phyloP scores from a whole-genome alignment of 2,329 filamentous ascomycete species.

The Drechslerella stenobrocha region DNA sequence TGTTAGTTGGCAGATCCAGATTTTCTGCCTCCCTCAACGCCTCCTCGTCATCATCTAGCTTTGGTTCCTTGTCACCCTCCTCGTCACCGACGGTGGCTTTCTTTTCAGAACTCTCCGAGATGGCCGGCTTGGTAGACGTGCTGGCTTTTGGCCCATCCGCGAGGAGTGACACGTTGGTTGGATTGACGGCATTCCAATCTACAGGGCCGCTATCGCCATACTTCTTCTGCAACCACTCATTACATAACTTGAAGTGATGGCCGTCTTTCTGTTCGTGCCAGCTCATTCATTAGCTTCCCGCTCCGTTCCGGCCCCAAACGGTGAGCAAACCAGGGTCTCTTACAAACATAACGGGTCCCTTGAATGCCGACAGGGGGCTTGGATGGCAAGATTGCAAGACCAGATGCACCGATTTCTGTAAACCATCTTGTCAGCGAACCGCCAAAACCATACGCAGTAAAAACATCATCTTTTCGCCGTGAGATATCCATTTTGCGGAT shows the following conservation, averaged over 20 bases:
- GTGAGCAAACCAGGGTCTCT: slow-evolving; percentile 54
- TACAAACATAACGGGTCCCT: slow-evolving; percentile 67
- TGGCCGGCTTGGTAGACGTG: slow-evolving; percentile 18
- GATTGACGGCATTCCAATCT: slow-evolving; percentile 72
- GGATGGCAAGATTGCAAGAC: slow-evolving; percentile 88
- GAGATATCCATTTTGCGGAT: background rate
- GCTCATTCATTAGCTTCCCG: background rate
- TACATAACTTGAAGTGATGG: slow-evolving; percentile 77
- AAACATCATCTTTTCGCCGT: no score
- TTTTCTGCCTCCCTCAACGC: slow-evolving; percentile 41
- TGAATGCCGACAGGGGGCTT: slow-evolving; percentile 81
- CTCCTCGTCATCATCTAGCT: slow-evolving; percentile 43
- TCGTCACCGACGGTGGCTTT: slow-evolving; percentile 7
- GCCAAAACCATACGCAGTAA: no score
- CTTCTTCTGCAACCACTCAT: slow-evolving; percentile 76
- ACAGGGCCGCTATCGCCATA: slow-evolving; percentile 82
- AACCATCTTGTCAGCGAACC: background rate
- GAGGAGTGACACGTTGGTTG: slow-evolving; percentile 36
- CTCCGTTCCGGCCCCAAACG: background rate
- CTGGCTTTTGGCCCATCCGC: slow-evolving; percentile 17
- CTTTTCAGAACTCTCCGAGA: slow-evolving; percentile 16
- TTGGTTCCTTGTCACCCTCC: slow-evolving; percentile 14
- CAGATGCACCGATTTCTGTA: slow-evolving; percentile 66
- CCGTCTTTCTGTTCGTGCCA: slow-evolving; percentile 66
- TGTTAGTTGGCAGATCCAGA: slow-evolving; percentile 48